A percentile compares a stretch with the other conserved stretches of the same genome.
phyloP scores from a whole-genome alignment of 176 grass and related monocot species.

The Oryza meridionalis region DNA sequence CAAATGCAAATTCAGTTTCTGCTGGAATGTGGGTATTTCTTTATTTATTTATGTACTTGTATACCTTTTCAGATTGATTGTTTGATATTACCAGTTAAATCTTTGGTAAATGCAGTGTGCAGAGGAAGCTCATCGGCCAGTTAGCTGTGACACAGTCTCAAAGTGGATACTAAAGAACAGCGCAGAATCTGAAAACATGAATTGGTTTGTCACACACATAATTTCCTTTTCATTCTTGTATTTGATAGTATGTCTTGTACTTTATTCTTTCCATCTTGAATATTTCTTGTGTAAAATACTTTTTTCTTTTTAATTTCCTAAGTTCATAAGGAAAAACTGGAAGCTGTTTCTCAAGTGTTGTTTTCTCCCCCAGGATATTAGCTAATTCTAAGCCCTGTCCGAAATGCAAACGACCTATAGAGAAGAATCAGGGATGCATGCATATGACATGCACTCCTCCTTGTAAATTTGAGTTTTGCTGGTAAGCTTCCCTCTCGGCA shows the following conservation, averaged over 20 bases:
- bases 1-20: slow-evolving; percentile 74
- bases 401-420: slow-evolving; percentile 92
- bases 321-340: background rate
- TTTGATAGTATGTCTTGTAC: no score
- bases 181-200: slow-evolving; percentile 97
- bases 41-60: background rate
- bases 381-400: slow-evolving; percentile 98
- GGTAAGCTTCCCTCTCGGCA: slow-evolving; percentile 48
- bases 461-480: slow-evolving; percentile 97
- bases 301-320: background rate
- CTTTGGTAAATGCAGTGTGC: slow-evolving; percentile 57
- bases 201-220: slow-evolving; percentile 61
- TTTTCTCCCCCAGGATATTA: slow-evolving; percentile 61
- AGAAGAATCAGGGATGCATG: slow-evolving; percentile 98
- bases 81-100: background rate
- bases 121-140: slow-evolving; percentile 94
- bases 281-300: background rate
- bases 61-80: background rate
- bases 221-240: background rate
- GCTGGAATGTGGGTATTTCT: slow-evolving; percentile 86
- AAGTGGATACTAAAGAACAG: slow-evolving; percentile 96
- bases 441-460: slow-evolving; percentile 97
- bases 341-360: slow-evolving; percentile 15
- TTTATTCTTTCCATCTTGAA: background rate
- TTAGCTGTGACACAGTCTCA: slow-evolving; percentile 74